Evolutionary conservation across 352 stramenopile genomes (phyloP).

Genomic region (Achlya hypogyna): DNA sequence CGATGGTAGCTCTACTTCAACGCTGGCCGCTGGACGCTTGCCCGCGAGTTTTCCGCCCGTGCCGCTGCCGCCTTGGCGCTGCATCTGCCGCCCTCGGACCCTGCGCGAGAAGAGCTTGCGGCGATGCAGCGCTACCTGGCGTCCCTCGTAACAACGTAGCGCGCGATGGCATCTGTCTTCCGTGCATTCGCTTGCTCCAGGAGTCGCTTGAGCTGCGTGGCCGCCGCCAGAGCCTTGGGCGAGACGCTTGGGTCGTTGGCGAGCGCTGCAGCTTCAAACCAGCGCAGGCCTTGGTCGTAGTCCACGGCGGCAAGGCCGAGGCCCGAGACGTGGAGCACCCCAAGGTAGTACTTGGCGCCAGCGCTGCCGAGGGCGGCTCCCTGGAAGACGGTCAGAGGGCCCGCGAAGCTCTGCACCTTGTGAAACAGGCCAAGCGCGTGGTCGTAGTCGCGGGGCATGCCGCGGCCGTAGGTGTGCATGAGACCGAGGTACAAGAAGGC

Average conservation of each 20-base stretch:
- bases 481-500: slow-evolving; percentile 1
- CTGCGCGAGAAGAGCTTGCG: background rate
- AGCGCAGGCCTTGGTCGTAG: background rate
- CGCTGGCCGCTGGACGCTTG: background rate
- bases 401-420: background rate
- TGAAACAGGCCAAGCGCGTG: background rate
- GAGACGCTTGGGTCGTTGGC: background rate
- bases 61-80: background rate
- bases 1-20: slow-evolving; percentile 11
- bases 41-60: background rate
- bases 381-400: background rate
- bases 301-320: background rate
- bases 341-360: slow-evolving; percentile 3
- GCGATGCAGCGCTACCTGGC: background rate
- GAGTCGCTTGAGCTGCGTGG: background rate
- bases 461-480: slow-evolving; percentile 10
- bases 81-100: background rate
- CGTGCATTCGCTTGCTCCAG: background rate
- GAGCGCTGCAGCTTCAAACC: slow-evolving; percentile 1
- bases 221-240: background rate
- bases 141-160: background rate
- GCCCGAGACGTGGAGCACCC: background rate
- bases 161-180: background rate
- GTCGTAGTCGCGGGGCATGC: background rate
- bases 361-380: background rate